Evolutionary conservation across 352 stramenopile species (phyloP).

Genomic region (Globisporangium ultimum): DNA sequence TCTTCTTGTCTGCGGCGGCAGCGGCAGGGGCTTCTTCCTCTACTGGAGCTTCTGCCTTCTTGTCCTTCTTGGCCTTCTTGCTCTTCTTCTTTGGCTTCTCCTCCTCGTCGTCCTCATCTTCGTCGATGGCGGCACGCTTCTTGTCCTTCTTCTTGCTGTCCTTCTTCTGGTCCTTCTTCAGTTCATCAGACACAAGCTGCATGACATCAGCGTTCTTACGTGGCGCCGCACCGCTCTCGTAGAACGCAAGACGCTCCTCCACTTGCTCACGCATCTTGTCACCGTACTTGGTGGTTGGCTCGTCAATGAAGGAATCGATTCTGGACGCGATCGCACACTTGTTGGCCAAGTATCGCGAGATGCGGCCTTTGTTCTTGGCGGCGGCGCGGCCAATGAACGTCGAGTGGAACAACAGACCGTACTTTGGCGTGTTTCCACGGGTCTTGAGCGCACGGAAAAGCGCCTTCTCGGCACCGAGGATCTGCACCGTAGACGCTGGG

Average conservation of each 20-base stretch:
- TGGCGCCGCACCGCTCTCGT: constrained; percentile 97
- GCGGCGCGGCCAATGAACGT: constrained; percentile 99
- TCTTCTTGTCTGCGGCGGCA: constrained; percentile 59
- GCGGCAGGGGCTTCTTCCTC: constrained; percentile 17
- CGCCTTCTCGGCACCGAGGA: constrained; percentile 99
- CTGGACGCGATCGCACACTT: constrained; percentile 99
- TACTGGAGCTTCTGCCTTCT: constrained; percentile 29
- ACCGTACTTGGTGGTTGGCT: constrained; percentile 95
- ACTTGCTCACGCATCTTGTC: constrained; percentile 99
- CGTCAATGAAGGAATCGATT: constrained; percentile 98
- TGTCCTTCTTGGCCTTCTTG: constrained; percentile 77
- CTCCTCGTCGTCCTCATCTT: constrained; percentile 53
- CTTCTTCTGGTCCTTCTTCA: constrained; percentile 63
- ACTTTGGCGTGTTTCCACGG: constrained; percentile 99
- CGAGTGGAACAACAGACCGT: constrained; percentile 99
- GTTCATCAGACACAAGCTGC: constrained; percentile 91
- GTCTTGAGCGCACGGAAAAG: constrained; percentile 99
- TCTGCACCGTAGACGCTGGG: constrained; percentile 99
- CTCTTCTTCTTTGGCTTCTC: constrained; percentile 78
- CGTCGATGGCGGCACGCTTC: constrained; percentile 64
- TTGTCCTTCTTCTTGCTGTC: constrained; percentile 66
- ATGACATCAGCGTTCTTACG: constrained; percentile 99
- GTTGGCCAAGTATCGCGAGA: constrained; percentile 99
- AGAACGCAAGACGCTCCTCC: constrained; percentile 99
- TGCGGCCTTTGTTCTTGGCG: constrained; percentile 99